A percentile compares a stretch with the other conserved stretches of the same genome.
Evolutionary conservation across 805 yeast species (phyloP).

Genomic region (Nakazawaea anatomiae): DNA sequence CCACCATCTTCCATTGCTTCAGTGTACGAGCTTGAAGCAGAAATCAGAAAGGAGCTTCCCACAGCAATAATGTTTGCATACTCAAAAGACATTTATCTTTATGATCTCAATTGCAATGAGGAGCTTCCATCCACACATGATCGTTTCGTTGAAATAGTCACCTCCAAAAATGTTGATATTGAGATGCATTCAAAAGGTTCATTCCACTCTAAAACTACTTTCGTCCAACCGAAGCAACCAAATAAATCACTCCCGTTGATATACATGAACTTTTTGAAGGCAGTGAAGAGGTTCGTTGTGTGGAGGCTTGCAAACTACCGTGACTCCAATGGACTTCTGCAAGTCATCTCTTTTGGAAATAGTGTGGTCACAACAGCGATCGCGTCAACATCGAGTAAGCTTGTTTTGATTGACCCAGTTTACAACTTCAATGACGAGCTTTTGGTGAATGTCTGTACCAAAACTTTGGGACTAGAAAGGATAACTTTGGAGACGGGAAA

Average conservation of each 20-base stretch:
- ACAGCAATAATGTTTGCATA: conserved; percentile 6
- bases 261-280: conserved; percentile 43
- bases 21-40: conserved; percentile 6
- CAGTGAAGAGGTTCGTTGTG: conserved; percentile 36
- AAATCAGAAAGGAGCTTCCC: not conserved
- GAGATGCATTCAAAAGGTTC: conserved; percentile 6
- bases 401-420: conserved; percentile 41
- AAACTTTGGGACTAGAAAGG: conserved; percentile 14
- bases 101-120: conserved; percentile 6
- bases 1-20: not conserved
- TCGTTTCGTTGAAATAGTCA: not conserved
- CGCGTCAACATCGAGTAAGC: conserved; percentile 7
- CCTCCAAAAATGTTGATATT: not conserved
- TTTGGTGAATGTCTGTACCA: conserved; percentile 27
- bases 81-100: conserved; percentile 8
- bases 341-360: conserved; percentile 46
- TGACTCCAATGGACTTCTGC: conserved; percentile 25
- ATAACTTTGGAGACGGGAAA: conserved; percentile 14
- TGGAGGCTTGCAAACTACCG: conserved; percentile 20
- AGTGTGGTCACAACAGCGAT: conserved; percentile 26
- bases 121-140: not conserved
- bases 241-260: conserved; percentile 12
- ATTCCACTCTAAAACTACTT: conserved; percentile 9
- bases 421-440: conserved; percentile 40
- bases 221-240: not conserved